These are phyloP conservation scores for Berberis vulgaris DNA, from an alignment of 164 flowering plant genomes.

Conservation along the genomic window DNA sequence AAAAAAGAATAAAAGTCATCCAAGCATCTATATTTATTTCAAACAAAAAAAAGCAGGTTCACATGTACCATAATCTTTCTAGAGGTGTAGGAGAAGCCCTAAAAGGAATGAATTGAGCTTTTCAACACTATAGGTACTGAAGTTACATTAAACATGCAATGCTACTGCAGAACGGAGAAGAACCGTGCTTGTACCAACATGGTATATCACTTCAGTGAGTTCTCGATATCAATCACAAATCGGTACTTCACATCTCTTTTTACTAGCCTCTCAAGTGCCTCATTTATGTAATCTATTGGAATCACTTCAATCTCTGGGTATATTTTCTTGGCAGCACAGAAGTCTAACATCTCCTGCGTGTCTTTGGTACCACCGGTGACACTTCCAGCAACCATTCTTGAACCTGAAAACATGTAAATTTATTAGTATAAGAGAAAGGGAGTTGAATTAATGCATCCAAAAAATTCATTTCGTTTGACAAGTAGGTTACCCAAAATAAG, in stretches of 20 bases:
- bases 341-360: constrained; percentile 81
- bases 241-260: constrained; percentile 79
- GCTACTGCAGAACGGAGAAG: too few relatives aligned
- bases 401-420: constrained; percentile 39
- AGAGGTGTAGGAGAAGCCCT: too few relatives aligned
- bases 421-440: too few relatives aligned
- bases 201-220: constrained; percentile 55
- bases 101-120: too few relatives aligned
- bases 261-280: constrained; percentile 72
- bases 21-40: too few relatives aligned
- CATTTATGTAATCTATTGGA: constrained; percentile 70
- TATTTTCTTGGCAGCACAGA: constrained; percentile 63
- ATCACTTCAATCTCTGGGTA: constrained; percentile 67
- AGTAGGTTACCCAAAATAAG: constrained; percentile 40
- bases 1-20: too few relatives aligned
- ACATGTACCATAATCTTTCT: too few relatives aligned
- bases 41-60: too few relatives aligned
- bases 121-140: too few relatives aligned
- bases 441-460: not conserved
- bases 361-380: constrained; percentile 60
- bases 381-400: constrained; percentile 60
- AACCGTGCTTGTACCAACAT: too few relatives aligned
- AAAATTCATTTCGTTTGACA: not conserved
- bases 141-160: too few relatives aligned
- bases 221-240: constrained; percentile 76